These are phyloP conservation scores for Solanum etuberosum DNA, from an alignment of 257 asterid genomes.

Conservation along the genomic window DNA sequence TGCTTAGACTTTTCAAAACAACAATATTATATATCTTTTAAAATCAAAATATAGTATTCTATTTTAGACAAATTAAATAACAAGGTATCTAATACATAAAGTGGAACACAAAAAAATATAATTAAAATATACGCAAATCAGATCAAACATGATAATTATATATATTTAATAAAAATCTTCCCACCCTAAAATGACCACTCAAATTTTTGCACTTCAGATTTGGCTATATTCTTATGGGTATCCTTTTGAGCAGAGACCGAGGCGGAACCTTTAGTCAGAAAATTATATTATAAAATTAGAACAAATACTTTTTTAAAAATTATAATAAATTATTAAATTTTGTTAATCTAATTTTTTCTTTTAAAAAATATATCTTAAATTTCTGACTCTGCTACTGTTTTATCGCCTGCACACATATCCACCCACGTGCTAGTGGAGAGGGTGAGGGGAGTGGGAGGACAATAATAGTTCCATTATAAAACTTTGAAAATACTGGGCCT, in stretches of 20 bases:
- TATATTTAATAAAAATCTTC: background rate
- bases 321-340: no score
- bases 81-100: background rate
- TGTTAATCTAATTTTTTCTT: no score
- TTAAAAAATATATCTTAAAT: no score
- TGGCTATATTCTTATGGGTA: background rate
- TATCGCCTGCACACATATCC: background rate
- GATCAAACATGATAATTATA: background rate
- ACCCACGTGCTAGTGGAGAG: background rate
- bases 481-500: background rate
- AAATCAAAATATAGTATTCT: background rate
- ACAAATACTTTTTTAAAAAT: no score
- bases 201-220: background rate
- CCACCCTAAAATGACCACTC: constrained; percentile 2
- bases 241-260: background rate
- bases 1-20: constrained; percentile 7
- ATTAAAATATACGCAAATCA: background rate
- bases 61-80: background rate
- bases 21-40: background rate
- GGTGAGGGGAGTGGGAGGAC: background rate
- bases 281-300: no score
- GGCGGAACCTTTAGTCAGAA: no score
- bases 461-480: no score
- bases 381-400: no score
- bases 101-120: background rate